A percentile compares a stretch with the other conserved stretches of the same genome.
phyloP scores from a whole-genome alignment of 495 filamentous ascomycete species.

The Annulohypoxylon nitens region DNA sequence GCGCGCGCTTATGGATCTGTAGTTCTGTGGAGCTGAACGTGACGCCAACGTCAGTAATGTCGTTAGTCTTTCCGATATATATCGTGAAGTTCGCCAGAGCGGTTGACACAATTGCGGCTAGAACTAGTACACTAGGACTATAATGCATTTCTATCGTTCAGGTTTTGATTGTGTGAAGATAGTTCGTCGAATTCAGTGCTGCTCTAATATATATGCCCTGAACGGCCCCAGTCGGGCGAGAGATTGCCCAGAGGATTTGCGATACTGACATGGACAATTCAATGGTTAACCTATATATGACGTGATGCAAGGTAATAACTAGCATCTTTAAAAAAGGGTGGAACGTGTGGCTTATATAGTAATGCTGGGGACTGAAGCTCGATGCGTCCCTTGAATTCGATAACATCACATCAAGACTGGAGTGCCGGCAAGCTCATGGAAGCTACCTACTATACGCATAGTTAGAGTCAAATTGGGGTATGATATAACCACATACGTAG shows the following conservation, averaged over 20 bases:
- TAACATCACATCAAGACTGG: background rate
- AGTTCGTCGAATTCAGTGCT: conserved; percentile 7
- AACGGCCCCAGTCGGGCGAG: conserved; percentile 21
- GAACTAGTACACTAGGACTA: background rate
- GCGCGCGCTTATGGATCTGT: conserved; percentile 36
- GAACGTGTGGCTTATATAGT: conserved; percentile 21
- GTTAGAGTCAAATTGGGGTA: conserved; percentile 1
- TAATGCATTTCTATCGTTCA: conserved; percentile 16
- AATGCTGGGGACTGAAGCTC: background rate
- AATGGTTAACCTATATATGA: background rate
- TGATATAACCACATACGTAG: conserved; percentile 36
- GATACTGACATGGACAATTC: conserved; percentile 11
- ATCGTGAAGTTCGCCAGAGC: conserved; percentile 30
- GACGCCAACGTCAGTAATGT: conserved; percentile 42
- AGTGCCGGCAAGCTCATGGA: conserved; percentile 4
- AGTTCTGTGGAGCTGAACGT: conserved; percentile 33
- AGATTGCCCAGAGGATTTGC: conserved; percentile 15
- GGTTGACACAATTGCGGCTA: background rate
- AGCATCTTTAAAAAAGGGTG: background rate
- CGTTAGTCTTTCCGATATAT: conserved; percentile 38
- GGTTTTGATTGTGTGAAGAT: background rate
- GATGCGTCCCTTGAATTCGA: conserved; percentile 7
- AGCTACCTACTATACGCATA: background rate
- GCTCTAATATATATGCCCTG: conserved; percentile 22
- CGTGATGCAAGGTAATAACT: background rate